Conservation (phyloP, 805 yeast genomes). For the Candida sanyiensis region DNA sequence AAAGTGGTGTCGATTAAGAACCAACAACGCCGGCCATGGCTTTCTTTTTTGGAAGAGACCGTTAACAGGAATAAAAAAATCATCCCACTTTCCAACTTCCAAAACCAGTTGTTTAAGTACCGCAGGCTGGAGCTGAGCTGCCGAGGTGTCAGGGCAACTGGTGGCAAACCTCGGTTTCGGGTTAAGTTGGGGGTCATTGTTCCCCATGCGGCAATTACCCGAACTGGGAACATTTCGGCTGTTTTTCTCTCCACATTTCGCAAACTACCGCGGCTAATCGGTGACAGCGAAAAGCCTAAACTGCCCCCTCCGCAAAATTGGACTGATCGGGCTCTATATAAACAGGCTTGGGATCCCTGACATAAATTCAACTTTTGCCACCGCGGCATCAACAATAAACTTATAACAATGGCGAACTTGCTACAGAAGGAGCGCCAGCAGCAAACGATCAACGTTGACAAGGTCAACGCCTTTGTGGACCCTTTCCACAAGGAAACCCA, state of each 20-base stretch:
- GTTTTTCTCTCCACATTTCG: constrained; percentile 4
- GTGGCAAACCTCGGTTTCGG: too few species aligned
- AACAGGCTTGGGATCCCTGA: too few species aligned
- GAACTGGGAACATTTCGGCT: background rate
- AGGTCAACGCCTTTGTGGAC: constrained; percentile 53
- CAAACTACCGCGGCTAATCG: constrained; percentile 3
- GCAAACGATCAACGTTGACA: constrained; percentile 38
- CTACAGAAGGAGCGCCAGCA: constrained; percentile 39
- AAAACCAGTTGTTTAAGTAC: too few species aligned
- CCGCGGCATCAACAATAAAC: background rate
- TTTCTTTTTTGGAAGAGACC: too few species aligned
- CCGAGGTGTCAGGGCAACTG: constrained; percentile 1
- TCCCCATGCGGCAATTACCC: background rate
- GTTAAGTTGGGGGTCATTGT: background rate
- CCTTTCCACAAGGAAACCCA: constrained; percentile 43
- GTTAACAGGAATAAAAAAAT: too few species aligned
- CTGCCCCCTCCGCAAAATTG: constrained; percentile 2
- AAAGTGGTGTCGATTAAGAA: too few species aligned
- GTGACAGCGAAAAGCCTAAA: background rate
- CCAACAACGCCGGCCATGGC: too few species aligned
- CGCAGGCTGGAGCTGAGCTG: too few species aligned
- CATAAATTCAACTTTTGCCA: too few species aligned
- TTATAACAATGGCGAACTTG: constrained; percentile 19
- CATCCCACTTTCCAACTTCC: too few species aligned
- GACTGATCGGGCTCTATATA: constrained; percentile 1